Conservation (phyloP, 2,329 filamentous ascomycete species). For the Rugonectria rugulosa region DNA sequence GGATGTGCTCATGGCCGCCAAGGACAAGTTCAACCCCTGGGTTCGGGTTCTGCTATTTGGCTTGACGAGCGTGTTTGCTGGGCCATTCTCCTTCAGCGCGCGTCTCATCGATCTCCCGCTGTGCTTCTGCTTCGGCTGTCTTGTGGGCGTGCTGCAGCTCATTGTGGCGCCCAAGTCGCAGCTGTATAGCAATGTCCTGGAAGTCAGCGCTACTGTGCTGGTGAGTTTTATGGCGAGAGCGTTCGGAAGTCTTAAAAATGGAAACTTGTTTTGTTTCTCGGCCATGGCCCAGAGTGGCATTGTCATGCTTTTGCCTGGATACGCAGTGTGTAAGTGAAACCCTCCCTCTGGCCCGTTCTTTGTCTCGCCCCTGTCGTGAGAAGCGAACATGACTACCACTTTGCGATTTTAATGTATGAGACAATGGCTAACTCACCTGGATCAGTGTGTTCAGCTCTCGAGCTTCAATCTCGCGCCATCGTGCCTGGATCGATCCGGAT, state of each 20-base stretch:
- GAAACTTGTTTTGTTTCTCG: conserved; percentile 69
- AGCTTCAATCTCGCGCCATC: conserved; percentile 73
- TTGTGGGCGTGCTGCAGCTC: conserved; percentile 75
- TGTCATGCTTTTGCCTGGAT: conserved; percentile 71
- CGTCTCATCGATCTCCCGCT: conserved; percentile 77
- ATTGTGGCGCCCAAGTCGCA: conserved; percentile 73
- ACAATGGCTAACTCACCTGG: conserved; percentile 1
- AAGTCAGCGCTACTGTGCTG: conserved; percentile 67
- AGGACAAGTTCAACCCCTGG: conserved; percentile 61
- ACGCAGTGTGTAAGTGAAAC: conserved; percentile 59
- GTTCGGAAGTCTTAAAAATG: conserved; percentile 64
- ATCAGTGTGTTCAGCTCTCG: conserved; percentile 58
- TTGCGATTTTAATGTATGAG: background rate
- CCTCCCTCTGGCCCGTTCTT: background rate
- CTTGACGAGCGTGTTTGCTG: conserved; percentile 74
- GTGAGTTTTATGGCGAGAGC: conserved; percentile 69
- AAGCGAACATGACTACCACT: background rate
- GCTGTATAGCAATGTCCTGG: conserved; percentile 72
- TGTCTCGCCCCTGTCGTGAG: background rate
- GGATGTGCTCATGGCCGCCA: conserved; percentile 61
- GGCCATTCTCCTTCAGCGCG: conserved; percentile 78
- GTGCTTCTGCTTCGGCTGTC: conserved; percentile 72
- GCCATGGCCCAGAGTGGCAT: conserved; percentile 71
- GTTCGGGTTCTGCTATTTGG: conserved; percentile 72
- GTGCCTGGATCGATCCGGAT: conserved; percentile 76